phyloP scores from a whole-genome alignment of 148 eudicot species.

The Rhododendron mucronatum region DNA sequence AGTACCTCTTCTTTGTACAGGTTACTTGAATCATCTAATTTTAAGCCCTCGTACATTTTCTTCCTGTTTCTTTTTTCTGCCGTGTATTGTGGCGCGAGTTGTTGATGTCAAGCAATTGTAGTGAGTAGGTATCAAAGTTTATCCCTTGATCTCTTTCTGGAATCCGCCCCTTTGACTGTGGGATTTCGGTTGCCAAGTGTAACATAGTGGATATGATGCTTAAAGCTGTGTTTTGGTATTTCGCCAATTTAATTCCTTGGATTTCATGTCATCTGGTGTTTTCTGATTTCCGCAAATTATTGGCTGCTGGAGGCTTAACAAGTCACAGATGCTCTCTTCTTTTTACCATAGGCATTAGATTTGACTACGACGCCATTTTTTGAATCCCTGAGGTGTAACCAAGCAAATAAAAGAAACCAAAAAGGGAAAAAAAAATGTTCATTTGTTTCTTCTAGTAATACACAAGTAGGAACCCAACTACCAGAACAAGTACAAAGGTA shows the following conservation, averaged over 20 bases:
- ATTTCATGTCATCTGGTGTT: background rate
- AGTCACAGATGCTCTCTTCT: background rate
- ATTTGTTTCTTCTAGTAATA: background rate
- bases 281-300: background rate
- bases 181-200: constrained; percentile 15
- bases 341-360: background rate
- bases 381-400: background rate
- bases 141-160: background rate
- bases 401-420: background rate
- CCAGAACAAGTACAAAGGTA: background rate
- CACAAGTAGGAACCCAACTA: background rate
- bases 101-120: constrained; percentile 3
- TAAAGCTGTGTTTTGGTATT: background rate
- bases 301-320: background rate
- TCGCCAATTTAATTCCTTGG: background rate
- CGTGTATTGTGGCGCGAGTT: background rate
- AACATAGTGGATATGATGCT: constrained; percentile 18
- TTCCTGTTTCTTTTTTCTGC: constrained; percentile 1
- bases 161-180: background rate
- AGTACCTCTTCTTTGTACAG: constrained; percentile 42
- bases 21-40: constrained; percentile 20
- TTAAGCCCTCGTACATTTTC: background rate
- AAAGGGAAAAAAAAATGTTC: background rate
- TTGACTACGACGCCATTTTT: background rate
- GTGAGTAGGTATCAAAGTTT: constrained; percentile 15